Evolutionary conservation across 2,329 filamentous ascomycete genomes (phyloP), one percentile per base, ranked within the genome.

Genomic region (Alternaria alternata): DNA sequence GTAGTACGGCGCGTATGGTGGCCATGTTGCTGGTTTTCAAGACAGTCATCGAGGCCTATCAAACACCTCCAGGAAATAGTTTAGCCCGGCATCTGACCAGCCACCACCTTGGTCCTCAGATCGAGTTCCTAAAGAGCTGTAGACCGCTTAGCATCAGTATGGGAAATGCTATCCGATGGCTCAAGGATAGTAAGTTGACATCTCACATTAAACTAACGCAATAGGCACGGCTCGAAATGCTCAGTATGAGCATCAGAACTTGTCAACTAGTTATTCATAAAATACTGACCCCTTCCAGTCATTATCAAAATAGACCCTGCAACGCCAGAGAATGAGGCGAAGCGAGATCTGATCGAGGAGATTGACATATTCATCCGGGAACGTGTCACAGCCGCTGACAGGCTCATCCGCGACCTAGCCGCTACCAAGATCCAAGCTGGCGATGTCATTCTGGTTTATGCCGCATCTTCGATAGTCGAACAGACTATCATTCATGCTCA

Each of bases 91-190:
- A 99, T 81, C 89, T 99, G 71, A 95, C 93, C 32, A 91, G 92
- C 11, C 93, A 98, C 79, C 89, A 93, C 65, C 88, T 99, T 61
- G 95, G 93, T 73, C 92, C 94, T 38, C 95, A 99, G 80, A 97
- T 99, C 74, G 93, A 96, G 66, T 97, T 96, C 75, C 86, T 99
- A 62, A 92, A 92, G 61, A 93, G 93, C 68, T 97, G 94, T 75
- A 89, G 95, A n/a, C 94, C 95, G 34, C 91, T 99, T 81, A 96
- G 92, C 67, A 95, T 97, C 79, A 93, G 92, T 63, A 97, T 98
- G 89, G 95, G 95, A 62, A 99, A 98, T 78, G 93, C 93, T 36
- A 96, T 99, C 75, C 88, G 95, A 55, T 94, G 93, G 85, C 86
- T 99, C 51, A 99, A 99, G 83, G 88, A 97, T 48, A 62, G 70